Evolutionary conservation across 805 yeast species (phyloP), one percentile per base, ranked within the genome.

Genomic region (Zygoascus ofunaensis): DNA sequence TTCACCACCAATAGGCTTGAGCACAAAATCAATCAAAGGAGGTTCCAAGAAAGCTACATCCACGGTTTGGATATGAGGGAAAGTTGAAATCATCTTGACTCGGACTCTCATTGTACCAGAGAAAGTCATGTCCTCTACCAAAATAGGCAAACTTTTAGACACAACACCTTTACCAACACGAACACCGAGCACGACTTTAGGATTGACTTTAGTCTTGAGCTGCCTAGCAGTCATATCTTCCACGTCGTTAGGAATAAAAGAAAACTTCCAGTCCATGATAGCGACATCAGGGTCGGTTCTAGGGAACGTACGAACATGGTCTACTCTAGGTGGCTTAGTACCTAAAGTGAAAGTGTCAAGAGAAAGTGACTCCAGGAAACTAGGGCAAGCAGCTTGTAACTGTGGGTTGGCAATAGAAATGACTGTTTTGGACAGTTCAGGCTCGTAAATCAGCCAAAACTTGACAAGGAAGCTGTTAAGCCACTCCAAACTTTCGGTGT

Each of bases 401-500:
- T 83, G 76, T 43, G 87, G 90, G 61, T 92, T 94, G 5, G 75
- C 95, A 55, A 80, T 87, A 39, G 82, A 86, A 51, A 87, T 79
- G 24, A 87, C 87, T 64, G 85, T 82, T 60, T 82, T 87, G 14
- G 95, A 75, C 33, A 90, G 70, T 7, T 85, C 77, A 4, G 99
- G 98, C 62, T 92, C 97, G 58, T 87, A 74, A 52, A 73, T 85
- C 44, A 77, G 69, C 99, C 99, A 92, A 63, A 85, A 89, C 64
- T 87, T 89, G 58, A 82, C 89, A 64, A 94, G 62, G 56, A 94
- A 82, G 21, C 78, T 76, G 63, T 92, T 92, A 52, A 86, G 69
- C 99, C 99, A 92, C 58, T 92, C 97, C 83, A 92, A 77, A 4
- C 95, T 74, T 66, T 92, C 98, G 53, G 80, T 81, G 60, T 90